These are phyloP conservation scores for Daedaleopsis nitida DNA, from an alignment of 768 basidiomycete species.

Conservation along the genomic window DNA sequence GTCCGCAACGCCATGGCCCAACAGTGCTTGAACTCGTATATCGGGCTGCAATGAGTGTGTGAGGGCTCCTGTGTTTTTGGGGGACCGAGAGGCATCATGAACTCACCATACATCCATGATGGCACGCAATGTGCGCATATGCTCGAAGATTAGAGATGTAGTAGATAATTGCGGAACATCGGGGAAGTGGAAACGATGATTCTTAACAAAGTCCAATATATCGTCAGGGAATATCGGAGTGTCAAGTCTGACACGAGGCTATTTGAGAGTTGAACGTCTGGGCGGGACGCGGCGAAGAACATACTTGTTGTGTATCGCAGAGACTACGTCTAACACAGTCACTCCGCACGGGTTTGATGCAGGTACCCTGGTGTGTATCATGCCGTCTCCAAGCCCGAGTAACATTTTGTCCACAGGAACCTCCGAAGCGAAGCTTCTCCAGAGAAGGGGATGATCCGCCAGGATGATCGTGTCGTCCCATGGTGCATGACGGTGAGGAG, in stretches of 20 bases:
- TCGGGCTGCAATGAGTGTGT: slow-evolving; percentile 5
- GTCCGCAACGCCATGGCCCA: background rate
- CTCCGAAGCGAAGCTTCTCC: background rate
- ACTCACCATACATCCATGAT: background rate
- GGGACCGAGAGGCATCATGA: background rate
- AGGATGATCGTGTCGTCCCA: background rate
- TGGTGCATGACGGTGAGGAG: too few relatives aligned
- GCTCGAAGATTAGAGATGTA: background rate
- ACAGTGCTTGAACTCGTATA: background rate
- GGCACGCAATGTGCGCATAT: background rate
- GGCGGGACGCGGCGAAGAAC: background rate
- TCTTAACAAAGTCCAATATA: background rate
- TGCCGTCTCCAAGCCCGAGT: background rate
- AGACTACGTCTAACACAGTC: background rate
- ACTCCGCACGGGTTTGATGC: background rate
- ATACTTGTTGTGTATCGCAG: background rate
- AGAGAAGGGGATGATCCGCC: background rate
- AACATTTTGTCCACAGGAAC: background rate
- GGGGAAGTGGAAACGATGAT: background rate
- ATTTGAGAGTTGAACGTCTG: background rate
- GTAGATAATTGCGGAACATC: background rate
- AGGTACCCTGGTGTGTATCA: background rate
- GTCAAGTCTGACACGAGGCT: background rate
- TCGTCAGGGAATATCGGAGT: background rate
- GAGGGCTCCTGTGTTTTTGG: background rate